Percentiles rank a stretch among this genome's conserved stretches.
These are phyloP conservation scores for Achaetomium macrosporum DNA, from an alignment of 2,329 filamentous ascomycete genomes.

Conservation along the genomic window DNA sequence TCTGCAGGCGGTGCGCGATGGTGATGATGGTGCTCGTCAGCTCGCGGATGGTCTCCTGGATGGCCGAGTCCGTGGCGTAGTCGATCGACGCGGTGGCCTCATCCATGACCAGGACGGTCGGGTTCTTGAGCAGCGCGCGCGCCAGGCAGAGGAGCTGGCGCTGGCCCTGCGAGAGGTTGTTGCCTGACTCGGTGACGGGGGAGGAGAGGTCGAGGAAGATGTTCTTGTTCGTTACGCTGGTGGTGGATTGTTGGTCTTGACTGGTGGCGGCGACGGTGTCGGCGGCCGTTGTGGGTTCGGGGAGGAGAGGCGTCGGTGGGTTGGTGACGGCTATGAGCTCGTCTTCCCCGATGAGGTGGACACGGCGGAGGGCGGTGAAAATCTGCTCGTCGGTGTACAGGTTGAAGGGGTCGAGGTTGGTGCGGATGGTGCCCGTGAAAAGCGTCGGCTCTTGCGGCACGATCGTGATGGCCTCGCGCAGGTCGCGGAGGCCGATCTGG, in stretches of 20 bases:
- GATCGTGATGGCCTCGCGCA: conserved; percentile 92
- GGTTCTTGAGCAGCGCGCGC: conserved; percentile 82
- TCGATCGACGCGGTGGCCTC: conserved; percentile 97
- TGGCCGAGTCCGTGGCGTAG: conserved; percentile 91
- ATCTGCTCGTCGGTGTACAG: conserved; percentile 87
- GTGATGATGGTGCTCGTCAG: conserved; percentile 91
- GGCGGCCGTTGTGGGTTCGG: conserved; percentile 10
- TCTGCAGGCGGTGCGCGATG: conserved; percentile 91
- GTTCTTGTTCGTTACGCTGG: conserved; percentile 74
- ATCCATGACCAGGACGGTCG: conserved; percentile 96
- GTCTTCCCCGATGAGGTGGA: conserved; percentile 72
- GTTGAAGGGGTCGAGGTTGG: conserved; percentile 87
- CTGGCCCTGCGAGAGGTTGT: conserved; percentile 93
- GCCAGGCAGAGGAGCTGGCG: conserved; percentile 91
- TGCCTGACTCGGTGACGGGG: conserved; percentile 80
- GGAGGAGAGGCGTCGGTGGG: conserved; percentile 23
- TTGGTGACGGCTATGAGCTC: conserved; percentile 34
- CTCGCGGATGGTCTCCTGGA: conserved; percentile 93
- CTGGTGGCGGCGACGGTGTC: conserved; percentile 2
- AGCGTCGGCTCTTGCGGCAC: conserved; percentile 95
- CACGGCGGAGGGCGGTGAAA: conserved; percentile 76
- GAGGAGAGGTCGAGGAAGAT: conserved; percentile 84
- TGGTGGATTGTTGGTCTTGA: conserved; percentile 14
- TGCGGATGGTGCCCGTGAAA: conserved; percentile 86
- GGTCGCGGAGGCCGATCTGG: conserved; percentile 82